Evolutionary conservation across 106 monocot species (phyloP).

Genomic region (Acorus gramineus): DNA sequence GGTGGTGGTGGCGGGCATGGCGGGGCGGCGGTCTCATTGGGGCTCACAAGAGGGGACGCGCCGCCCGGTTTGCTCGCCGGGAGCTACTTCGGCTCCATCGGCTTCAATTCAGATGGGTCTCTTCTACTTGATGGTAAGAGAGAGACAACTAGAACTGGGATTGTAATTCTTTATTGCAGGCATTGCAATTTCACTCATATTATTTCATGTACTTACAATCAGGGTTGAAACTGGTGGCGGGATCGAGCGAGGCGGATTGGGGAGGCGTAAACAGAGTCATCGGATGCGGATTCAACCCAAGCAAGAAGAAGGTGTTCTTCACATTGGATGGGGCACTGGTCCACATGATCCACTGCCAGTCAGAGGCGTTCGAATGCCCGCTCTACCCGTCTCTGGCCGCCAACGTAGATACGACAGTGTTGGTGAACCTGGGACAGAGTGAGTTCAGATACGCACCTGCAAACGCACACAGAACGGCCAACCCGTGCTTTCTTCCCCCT

Average conservation of each 20-base stretch:
- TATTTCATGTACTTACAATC: neutral
- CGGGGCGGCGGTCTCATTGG: constrained; percentile 25
- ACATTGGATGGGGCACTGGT: constrained; percentile 53
- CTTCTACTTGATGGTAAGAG: constrained; percentile 65
- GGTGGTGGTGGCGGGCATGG: neutral
- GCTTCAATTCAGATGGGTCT: constrained; percentile 69
- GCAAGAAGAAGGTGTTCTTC: constrained; percentile 70
- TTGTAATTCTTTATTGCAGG: no score
- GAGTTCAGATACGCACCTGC: constrained; percentile 61
- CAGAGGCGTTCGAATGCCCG: constrained; percentile 45
- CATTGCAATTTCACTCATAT: no score
- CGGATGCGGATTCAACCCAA: constrained; percentile 69
- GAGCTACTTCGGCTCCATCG: constrained; percentile 54
- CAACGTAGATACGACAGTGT: constrained; percentile 37
- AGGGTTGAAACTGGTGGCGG: constrained; percentile 52
- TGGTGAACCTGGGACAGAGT: constrained; percentile 66
- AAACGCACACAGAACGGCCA: constrained; percentile 34
- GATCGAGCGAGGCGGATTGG: constrained; percentile 47
- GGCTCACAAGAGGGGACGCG: constrained; percentile 26
- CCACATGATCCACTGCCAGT: constrained; percentile 54
- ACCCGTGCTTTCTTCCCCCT: constrained; percentile 38
- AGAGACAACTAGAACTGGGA: no score
- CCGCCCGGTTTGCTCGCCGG: constrained; percentile 20
- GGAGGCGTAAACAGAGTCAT: constrained; percentile 41
- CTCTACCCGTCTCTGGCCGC: constrained; percentile 55